Base-by-base conservation (phyloP, 345 rosid genomes). In the Populus deltoides region DNA sequence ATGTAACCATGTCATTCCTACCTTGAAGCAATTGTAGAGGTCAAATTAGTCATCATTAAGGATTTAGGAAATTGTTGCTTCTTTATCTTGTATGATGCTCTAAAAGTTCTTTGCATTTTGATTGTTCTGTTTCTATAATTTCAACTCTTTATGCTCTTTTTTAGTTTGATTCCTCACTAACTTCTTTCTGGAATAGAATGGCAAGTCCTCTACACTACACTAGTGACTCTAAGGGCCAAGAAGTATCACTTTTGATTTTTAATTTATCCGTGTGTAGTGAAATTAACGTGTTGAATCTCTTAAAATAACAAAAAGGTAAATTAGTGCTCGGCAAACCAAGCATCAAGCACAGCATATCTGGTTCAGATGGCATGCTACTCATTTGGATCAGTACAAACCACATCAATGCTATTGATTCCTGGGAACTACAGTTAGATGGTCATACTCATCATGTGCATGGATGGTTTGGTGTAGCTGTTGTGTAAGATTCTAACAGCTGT, bases 191-290 rank as follows among this genome's bases (percentile, higher is more conserved):
- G 68, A 66, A 76, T 80, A 84, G 89, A 78, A 75, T 89, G 90
- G 90, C 86, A 85, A 82, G 88, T 86, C 22, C 65, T 89, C 77
- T 89, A 88, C 79, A 86, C 90, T 13, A 38, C 88, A 43, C 91
- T 85, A 39, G 81, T 88, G 67, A 88, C 82, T 81, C 87, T 86
- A 66, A 88, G 88, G 73, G 89, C 88, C 69, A 89, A 88, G 87
- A 89, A 82, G 82, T 89, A 81, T 82, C 90, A 84, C 51, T 45
- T 12, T 45, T 45, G 51, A 2, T 13, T 45, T 45, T 3, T 45
- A 45, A 13, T 45, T 45, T 45, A 45, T 45, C 51, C 13, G 17
- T 45, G 51, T 45, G 41, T 39, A 3, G 51, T 15, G 45, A 45
- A 45, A 45, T 45, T 45, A 12, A 45, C 51, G 17, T 13, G 51